phyloP scores from a whole-genome alignment of 306 rosid genomes.

The Hippophae tibetana region DNA sequence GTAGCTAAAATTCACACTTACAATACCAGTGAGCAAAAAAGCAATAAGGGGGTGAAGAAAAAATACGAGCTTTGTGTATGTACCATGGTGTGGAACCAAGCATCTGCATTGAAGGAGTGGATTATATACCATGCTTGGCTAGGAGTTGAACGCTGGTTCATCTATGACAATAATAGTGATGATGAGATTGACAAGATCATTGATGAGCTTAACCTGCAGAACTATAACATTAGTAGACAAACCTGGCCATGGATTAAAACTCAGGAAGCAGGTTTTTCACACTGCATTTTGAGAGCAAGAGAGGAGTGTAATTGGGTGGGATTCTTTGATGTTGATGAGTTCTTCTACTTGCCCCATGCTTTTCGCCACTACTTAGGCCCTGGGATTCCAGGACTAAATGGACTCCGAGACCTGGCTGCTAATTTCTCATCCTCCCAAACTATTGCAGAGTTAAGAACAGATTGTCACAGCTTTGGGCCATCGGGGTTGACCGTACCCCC shows the following conservation, averaged over 20 bases:
- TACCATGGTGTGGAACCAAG: conserved; percentile 97
- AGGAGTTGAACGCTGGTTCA: conserved; percentile 88
- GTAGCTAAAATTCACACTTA: conserved; percentile 37
- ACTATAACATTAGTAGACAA: conserved; percentile 54
- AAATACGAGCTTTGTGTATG: conserved; percentile 76
- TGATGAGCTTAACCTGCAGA: conserved; percentile 40
- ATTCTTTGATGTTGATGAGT: conserved; percentile 91
- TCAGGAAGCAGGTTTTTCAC: conserved; percentile 96
- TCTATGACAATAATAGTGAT: conserved; percentile 90
- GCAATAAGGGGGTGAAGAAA: conserved; percentile 10
- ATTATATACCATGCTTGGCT: conserved; percentile 86
- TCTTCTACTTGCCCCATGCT: conserved; percentile 58
- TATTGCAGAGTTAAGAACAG: conserved; percentile 69
- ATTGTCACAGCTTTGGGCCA: conserved; percentile 88
- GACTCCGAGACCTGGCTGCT: conserved; percentile 40
- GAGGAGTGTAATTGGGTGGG: conserved; percentile 91
- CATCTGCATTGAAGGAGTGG: conserved; percentile 70
- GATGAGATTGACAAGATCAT: conserved; percentile 57
- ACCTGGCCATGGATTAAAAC: conserved; percentile 97
- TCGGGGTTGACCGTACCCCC: conserved; percentile 69
- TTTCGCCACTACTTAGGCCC: conserved; percentile 22
- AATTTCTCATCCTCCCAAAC: conserved; percentile 38
- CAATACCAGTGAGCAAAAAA: conserved; percentile 1
- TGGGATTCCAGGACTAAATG: conserved; percentile 47
- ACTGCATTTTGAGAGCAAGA: conserved; percentile 75